Evolutionary conservation across 2,329 filamentous ascomycete species (phyloP).

Genomic region (Lizonia empirigonia): DNA sequence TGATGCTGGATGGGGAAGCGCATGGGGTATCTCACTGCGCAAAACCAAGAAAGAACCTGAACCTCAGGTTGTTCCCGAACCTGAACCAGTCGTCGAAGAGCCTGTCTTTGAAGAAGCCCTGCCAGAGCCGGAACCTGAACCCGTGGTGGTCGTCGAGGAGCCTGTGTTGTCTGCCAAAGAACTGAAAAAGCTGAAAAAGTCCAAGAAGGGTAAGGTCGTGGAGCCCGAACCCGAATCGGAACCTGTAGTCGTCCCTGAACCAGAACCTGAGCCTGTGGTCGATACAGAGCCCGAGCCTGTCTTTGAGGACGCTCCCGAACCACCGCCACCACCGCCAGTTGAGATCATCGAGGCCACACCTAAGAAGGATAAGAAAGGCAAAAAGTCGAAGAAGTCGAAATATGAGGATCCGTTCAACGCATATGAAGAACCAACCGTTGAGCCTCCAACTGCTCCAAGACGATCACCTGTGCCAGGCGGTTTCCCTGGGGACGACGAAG

Average conservation of each 20-base stretch:
- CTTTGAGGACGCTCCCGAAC: slow-evolving; percentile 23
- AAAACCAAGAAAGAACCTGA: slow-evolving; percentile 54
- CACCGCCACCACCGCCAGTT: slow-evolving; percentile 23
- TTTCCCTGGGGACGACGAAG: slow-evolving; percentile 55
- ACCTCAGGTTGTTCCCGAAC: slow-evolving; percentile 29
- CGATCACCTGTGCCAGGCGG: slow-evolving; percentile 53
- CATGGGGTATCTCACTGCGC: slow-evolving; percentile 54
- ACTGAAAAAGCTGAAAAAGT: slow-evolving; percentile 29
- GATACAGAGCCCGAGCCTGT: slow-evolving; percentile 39
- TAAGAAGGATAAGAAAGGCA: slow-evolving; percentile 18
- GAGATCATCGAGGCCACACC: slow-evolving; percentile 16
- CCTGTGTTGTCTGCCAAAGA: slow-evolving; percentile 25
- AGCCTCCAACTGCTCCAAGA: slow-evolving; percentile 18
- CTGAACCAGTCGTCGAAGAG: slow-evolving; percentile 28
- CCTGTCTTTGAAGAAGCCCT: slow-evolving; percentile 38
- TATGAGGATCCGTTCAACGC: slow-evolving; percentile 14
- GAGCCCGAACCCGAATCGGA: slow-evolving; percentile 44
- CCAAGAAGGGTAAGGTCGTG: slow-evolving; percentile 27
- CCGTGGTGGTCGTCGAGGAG: slow-evolving; percentile 34
- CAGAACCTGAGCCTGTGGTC: slow-evolving; percentile 33
- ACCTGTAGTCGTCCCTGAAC: slow-evolving; percentile 36
- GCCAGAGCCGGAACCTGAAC: slow-evolving; percentile 40
- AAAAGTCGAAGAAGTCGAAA: slow-evolving; percentile 9
- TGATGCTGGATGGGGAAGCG: slow-evolving; percentile 47
- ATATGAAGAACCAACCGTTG: slow-evolving; percentile 23